Percentiles rank a stretch among this genome's conserved stretches.
Conservation (phyloP, 768 basidiomycete species). For the Rubroboletus satanas region DNA sequence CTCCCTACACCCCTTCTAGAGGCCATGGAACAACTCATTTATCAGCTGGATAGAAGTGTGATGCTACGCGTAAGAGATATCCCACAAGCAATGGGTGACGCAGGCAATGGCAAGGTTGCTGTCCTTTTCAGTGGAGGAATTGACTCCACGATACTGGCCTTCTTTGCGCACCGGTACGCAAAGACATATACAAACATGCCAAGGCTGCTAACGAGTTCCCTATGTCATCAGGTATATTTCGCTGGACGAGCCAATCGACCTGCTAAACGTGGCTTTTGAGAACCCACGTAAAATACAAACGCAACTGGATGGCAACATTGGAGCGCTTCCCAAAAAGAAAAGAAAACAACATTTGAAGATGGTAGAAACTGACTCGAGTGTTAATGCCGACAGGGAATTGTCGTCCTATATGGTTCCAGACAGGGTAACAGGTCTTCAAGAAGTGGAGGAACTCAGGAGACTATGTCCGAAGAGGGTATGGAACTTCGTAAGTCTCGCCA, state of each 20-base stretch:
- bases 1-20: constrained; percentile 22
- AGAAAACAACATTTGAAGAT: constrained; percentile 30
- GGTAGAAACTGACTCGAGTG: not conserved
- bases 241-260: constrained; percentile 76
- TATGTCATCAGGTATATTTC: constrained; percentile 62
- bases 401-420: constrained; percentile 81
- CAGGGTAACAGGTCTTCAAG: constrained; percentile 72
- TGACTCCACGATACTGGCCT: constrained; percentile 82
- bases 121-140: constrained; percentile 96
- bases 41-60: constrained; percentile 62
- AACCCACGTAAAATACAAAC: constrained; percentile 77
- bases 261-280: constrained; percentile 93
- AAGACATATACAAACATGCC: not conserved
- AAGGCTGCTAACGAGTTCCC: not conserved
- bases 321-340: constrained; percentile 43
- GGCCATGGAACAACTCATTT: constrained; percentile 50
- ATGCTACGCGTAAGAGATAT: constrained; percentile 65
- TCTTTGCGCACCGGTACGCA: constrained; percentile 69
- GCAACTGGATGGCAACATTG: constrained; percentile 44
- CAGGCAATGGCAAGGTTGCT: constrained; percentile 58
- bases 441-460: constrained; percentile 69
- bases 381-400: constrained; percentile 11
- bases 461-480: constrained; percentile 79
- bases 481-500: constrained; percentile 68
- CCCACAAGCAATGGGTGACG: constrained; percentile 41